Percentiles rank a stretch among this genome's conserved stretches.
Evolutionary conservation across 495 filamentous ascomycete genomes (phyloP).

Genomic region (Trichodelitschia bisporula): DNA sequence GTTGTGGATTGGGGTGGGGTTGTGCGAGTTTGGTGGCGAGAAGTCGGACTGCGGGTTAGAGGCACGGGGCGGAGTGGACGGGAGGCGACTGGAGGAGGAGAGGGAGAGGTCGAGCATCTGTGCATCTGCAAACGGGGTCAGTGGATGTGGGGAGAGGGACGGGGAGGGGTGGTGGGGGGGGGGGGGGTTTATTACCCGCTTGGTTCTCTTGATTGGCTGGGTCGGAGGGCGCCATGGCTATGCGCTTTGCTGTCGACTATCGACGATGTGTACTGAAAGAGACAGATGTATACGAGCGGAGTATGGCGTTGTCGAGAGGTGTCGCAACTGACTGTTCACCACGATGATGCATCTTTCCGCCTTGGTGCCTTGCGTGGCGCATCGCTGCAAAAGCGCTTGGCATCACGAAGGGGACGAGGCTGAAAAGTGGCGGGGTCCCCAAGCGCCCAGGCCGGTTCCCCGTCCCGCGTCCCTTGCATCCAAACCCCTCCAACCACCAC

Average conservation of each 20-base stretch:
- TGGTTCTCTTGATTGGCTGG: neutral
- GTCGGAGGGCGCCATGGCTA: neutral
- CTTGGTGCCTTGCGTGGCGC: no score
- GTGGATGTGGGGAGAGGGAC: neutral
- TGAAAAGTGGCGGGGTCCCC: no score
- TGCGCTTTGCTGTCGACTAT: neutral
- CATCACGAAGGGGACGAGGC: no score
- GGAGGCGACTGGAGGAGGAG: slow-evolving; percentile 7
- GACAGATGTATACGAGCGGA: neutral
- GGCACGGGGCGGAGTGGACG: no score
- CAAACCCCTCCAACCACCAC: no score
- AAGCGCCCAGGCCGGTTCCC: no score
- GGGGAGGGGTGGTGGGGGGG: slow-evolving; percentile 2
- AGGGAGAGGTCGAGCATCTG: slow-evolving; percentile 13
- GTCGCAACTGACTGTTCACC: no score
- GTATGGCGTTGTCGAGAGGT: no score
- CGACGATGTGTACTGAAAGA: no score
- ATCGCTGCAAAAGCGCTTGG: no score
- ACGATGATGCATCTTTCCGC: no score
- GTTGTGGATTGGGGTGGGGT: slow-evolving; percentile 6
- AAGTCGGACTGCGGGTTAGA: slow-evolving; percentile 16
- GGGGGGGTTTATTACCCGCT: neutral
- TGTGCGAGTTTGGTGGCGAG: slow-evolving; percentile 30
- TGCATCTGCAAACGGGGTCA: slow-evolving; percentile 9
- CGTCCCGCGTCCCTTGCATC: no score